These are phyloP conservation scores for Russula sp. DNA, from an alignment of 768 basidiomycete species.

Conservation along the genomic window DNA sequence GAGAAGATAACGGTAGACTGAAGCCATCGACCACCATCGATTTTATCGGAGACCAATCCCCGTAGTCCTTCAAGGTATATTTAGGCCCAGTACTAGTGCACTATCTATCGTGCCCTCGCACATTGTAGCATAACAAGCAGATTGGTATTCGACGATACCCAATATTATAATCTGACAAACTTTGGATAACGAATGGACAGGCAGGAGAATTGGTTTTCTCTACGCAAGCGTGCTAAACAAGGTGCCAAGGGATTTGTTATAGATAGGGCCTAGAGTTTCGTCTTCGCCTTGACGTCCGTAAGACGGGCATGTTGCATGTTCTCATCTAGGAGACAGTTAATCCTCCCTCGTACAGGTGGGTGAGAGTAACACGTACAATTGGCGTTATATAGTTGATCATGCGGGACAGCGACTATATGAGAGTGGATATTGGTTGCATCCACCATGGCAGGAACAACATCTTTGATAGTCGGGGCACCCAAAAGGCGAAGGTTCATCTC, in stretches of 20 bases:
- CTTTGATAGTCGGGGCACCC: slow-evolving; percentile 75
- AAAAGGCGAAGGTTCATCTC: slow-evolving; percentile 96
- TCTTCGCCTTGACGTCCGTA: slow-evolving; percentile 31
- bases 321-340: slow-evolving; percentile 39
- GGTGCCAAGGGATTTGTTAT: too few relatives aligned
- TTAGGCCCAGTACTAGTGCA: slow-evolving; percentile 3
- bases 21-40: background rate
- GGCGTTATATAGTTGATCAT: slow-evolving; percentile 67
- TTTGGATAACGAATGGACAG: slow-evolving; percentile 3
- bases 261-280: slow-evolving; percentile 14
- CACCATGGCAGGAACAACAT: slow-evolving; percentile 87
- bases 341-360: background rate
- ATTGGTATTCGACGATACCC: slow-evolving; percentile 18
- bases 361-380: slow-evolving; percentile 64
- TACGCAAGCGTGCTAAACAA: background rate
- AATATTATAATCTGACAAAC: slow-evolving; percentile 1
- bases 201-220: background rate
- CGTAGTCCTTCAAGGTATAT: background rate
- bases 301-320: slow-evolving; percentile 45
- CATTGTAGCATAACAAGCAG: slow-evolving; percentile 27
- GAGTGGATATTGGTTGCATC: slow-evolving; percentile 67
- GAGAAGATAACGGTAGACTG: slow-evolving; percentile 19
- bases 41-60: background rate
- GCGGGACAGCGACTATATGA: slow-evolving; percentile 67
- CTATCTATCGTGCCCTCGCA: slow-evolving; percentile 5